phyloP scores from a whole-genome alignment of 495 filamentous ascomycete species.

The Cairneyella variabilis region DNA sequence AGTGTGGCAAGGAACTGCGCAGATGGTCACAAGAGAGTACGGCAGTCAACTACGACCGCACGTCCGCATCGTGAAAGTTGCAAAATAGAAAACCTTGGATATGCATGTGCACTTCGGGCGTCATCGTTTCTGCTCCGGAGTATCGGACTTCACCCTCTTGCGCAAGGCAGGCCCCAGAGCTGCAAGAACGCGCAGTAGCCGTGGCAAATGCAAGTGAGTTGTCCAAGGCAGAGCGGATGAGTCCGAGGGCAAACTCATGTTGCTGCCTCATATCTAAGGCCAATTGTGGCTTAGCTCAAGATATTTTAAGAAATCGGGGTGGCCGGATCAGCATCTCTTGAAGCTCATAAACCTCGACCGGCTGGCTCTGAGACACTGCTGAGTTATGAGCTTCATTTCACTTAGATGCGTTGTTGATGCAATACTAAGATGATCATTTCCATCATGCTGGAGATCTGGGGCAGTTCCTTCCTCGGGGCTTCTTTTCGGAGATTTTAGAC shows the following conservation, averaged over 20 bases:
- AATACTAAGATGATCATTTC: no score
- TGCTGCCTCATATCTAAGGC: not conserved
- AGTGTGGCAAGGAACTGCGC: not conserved
- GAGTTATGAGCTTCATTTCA: no score
- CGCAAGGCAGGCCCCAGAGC: not conserved
- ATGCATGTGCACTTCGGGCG: constrained; percentile 7
- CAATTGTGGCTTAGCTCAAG: not conserved
- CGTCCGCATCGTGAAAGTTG: not conserved
- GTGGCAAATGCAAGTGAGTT: not conserved
- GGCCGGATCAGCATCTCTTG: no score
- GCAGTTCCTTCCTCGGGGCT: no score
- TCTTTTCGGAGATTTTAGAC: no score
- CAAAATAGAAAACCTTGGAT: not conserved
- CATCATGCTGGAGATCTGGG: no score
- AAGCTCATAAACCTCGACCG: no score
- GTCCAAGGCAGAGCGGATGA: not conserved
- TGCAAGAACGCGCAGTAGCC: not conserved
- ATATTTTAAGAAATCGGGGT: not conserved
- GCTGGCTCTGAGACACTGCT: no score
- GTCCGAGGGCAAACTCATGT: not conserved
- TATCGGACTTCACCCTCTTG: no score
- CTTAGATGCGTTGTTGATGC: no score
- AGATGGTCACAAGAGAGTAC: not conserved
- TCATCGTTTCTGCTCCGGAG: constrained; percentile 13
- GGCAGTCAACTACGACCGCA: not conserved